These are phyloP conservation scores for Luffa aegyptiaca DNA, from an alignment of 306 rosid species.

Conservation along the genomic window DNA sequence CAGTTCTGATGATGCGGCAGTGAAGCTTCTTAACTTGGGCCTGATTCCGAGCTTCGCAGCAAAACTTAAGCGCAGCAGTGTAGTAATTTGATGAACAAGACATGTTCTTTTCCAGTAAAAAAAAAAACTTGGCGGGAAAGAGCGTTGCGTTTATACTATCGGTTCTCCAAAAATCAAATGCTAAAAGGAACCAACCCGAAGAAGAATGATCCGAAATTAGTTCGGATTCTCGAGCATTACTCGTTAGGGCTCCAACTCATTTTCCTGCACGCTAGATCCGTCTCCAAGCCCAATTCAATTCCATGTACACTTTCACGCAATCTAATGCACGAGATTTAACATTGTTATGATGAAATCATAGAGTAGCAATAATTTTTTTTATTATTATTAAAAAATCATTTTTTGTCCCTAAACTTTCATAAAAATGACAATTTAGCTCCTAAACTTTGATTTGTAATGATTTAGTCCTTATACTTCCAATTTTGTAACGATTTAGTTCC, in stretches of 20 bases:
- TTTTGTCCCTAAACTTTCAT: no score
- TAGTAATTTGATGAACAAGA: conserved; percentile 42
- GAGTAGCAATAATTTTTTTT: no score
- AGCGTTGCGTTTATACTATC: background rate
- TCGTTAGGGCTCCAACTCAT: background rate
- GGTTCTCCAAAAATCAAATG: background rate
- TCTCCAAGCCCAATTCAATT: background rate
- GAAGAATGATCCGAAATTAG: background rate
- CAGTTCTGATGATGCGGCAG: conserved; percentile 39
- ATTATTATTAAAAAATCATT: no score
- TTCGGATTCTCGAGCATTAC: background rate
- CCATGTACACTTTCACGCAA: no score
- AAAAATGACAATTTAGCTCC: no score
- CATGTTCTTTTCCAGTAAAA: conserved; percentile 10
- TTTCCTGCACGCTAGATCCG: background rate
- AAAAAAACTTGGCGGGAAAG: conserved; percentile 16
- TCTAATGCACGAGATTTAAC: no score
- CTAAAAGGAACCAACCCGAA: background rate
- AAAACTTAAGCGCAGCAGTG: conserved; percentile 50
- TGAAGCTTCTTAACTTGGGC: conserved; percentile 54
- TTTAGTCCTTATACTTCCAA: no score
- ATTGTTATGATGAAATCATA: no score
- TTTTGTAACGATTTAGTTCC: no score
- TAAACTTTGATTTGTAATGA: no score
- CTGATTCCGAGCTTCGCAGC: conserved; percentile 32